phyloP scores from a whole-genome alignment of 2,329 filamentous ascomycete genomes.

The Ophiosphaerella narmari region DNA sequence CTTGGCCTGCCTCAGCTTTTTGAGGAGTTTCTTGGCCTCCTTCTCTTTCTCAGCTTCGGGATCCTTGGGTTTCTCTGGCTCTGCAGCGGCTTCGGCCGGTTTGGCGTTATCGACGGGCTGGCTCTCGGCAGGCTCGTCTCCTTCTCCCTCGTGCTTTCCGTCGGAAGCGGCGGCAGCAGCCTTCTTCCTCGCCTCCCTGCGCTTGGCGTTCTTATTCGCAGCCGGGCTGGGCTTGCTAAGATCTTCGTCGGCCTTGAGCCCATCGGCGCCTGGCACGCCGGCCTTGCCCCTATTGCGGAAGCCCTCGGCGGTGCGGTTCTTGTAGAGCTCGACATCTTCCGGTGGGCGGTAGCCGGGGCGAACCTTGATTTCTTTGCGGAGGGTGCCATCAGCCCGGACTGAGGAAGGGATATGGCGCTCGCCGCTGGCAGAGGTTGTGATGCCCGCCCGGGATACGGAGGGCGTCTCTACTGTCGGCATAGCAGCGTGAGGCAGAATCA shows the following conservation, averaged over 20 bases:
- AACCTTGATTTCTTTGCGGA: constrained; percentile 92
- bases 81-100: constrained; percentile 19
- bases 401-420: constrained; percentile 90
- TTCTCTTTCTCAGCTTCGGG: constrained; percentile 83
- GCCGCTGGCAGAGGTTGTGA: constrained; percentile 75
- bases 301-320: constrained; percentile 83
- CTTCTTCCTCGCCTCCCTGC: constrained; percentile 69
- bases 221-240: constrained; percentile 55
- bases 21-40: constrained; percentile 87
- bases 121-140: constrained; percentile 44
- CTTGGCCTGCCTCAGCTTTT: constrained; percentile 92
- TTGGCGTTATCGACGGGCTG: constrained; percentile 17
- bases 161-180: constrained; percentile 46
- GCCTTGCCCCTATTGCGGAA: constrained; percentile 75
- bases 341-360: constrained; percentile 91
- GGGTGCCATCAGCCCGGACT: constrained; percentile 81
- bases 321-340: constrained; percentile 95
- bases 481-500: neutral
- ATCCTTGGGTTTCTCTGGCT: constrained; percentile 52
- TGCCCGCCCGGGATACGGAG: constrained; percentile 53
- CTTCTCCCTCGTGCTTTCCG: constrained; percentile 55
- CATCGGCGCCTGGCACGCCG: constrained; percentile 75
- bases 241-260: constrained; percentile 51
- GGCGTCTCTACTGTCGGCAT: constrained; percentile 41
- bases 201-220: constrained; percentile 86